A percentile compares a stretch with the other conserved stretches of the same genome.
phyloP scores from a whole-genome alignment of 1,284 basidiomycete genomes.

The Ganoderma resinaceum region DNA sequence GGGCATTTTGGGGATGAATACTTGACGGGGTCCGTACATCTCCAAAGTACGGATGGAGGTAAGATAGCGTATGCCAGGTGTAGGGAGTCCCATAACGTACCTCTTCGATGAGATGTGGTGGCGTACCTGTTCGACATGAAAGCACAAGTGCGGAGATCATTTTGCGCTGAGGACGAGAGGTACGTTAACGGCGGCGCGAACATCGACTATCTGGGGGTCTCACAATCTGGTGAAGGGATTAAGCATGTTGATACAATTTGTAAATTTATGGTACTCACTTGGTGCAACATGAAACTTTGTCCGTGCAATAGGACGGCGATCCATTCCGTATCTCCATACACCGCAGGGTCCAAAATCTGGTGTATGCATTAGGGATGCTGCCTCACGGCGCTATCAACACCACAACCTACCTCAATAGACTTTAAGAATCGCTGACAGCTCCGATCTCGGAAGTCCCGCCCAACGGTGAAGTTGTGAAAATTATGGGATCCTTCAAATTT shows the following conservation, averaged over 20 bases:
- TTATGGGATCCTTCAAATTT: conserved; percentile 89
- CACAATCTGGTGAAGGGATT: conserved; percentile 37
- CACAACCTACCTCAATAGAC: conserved; percentile 70
- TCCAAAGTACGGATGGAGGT: background rate
- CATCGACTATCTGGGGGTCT: too few relatives aligned
- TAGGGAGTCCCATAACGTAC: conserved; percentile 42
- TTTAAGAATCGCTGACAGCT: conserved; percentile 89
- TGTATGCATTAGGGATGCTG: background rate
- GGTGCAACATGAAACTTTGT: conserved; percentile 99
- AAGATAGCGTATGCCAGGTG: background rate
- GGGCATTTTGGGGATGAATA: conserved; percentile 96
- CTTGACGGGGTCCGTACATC: conserved; percentile 76
- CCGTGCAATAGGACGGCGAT: conserved; percentile 94
- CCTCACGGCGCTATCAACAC: background rate
- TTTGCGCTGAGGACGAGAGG: conserved; percentile 73
- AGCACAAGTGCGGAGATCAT: conserved; percentile 94
- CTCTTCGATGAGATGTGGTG: conserved; percentile 76
- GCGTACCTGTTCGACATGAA: conserved; percentile 77
- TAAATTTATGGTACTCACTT: conserved; percentile 54
- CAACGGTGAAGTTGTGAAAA: conserved; percentile 98
- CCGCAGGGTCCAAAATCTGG: conserved; percentile 79
- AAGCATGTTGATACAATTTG: background rate
- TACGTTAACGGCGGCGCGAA: background rate
- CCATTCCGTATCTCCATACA: conserved; percentile 95
- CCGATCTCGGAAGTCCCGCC: conserved; percentile 83